Percentiles rank a stretch among this genome's conserved stretches.
These are phyloP conservation scores for Coemansia sp. DNA, from an alignment of 192 early-diverging fungal species.

Conservation along the genomic window DNA sequence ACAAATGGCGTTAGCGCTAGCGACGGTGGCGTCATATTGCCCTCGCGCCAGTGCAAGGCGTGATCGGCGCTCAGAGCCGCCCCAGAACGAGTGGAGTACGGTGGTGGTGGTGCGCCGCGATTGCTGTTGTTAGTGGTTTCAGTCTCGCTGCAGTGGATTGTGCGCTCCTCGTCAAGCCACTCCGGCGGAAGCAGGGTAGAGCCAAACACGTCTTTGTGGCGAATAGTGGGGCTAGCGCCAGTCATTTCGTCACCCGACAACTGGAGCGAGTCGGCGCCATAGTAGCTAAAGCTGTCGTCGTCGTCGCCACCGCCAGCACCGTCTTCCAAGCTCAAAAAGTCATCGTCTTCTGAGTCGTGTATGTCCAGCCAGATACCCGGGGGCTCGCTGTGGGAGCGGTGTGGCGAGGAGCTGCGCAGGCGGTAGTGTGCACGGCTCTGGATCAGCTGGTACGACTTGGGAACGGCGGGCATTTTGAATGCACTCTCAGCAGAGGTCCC, in stretches of 20 bases:
- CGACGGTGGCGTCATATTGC: slow-evolving; percentile 57
- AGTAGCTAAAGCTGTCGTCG: slow-evolving; percentile 20
- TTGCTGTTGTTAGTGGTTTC: neutral
- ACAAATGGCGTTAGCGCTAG: slow-evolving; percentile 74
- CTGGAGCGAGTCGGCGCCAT: slow-evolving; percentile 14
- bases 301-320: slow-evolving; percentile 7
- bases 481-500: slow-evolving; percentile 5
- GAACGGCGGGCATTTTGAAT: slow-evolving; percentile 7
- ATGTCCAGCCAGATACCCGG: slow-evolving; percentile 55
- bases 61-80: neutral
- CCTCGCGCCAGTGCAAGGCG: slow-evolving; percentile 23
- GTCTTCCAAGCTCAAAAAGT: slow-evolving; percentile 11
- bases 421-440: slow-evolving; percentile 37
- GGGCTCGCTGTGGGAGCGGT: slow-evolving; percentile 39
- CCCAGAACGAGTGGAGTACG: neutral
- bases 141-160: slow-evolving; percentile 9
- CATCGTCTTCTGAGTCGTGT: slow-evolving; percentile 26
- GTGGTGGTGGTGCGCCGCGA: neutral
- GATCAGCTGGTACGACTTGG: slow-evolving; percentile 34
- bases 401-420: slow-evolving; percentile 40
- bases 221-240: neutral
- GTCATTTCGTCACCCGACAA: slow-evolving; percentile 20
- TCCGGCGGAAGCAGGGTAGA: neutral
- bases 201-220: slow-evolving; percentile 16
- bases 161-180: slow-evolving; percentile 17